These are phyloP conservation scores for Boletus albobrunnescens DNA, from an alignment of 1,284 basidiomycete genomes.

Conservation along the genomic window DNA sequence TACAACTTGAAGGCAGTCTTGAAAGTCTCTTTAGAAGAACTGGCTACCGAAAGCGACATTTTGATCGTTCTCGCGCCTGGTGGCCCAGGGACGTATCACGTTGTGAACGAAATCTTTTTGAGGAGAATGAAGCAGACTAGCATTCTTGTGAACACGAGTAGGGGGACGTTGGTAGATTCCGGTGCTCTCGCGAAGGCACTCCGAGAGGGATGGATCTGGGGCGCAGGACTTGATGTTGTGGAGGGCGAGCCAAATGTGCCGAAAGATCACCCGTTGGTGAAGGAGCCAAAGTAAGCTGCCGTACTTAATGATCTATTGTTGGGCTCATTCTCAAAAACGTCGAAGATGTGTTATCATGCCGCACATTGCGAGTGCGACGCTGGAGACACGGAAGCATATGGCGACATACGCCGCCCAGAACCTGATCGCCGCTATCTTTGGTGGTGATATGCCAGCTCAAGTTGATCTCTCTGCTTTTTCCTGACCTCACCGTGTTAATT, in stretches of 20 bases:
- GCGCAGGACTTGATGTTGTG: slow-evolving; percentile 90
- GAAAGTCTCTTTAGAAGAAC: slow-evolving; percentile 58
- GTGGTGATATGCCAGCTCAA: slow-evolving; percentile 52
- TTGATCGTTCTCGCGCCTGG: slow-evolving; percentile 84
- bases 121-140: slow-evolving; percentile 79
- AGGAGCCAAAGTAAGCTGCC: slow-evolving; percentile 61
- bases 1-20: slow-evolving; percentile 52
- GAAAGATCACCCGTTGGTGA: slow-evolving; percentile 75
- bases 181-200: slow-evolving; percentile 83
- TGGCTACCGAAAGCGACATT: slow-evolving; percentile 76
- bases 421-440: slow-evolving; percentile 52
- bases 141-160: slow-evolving; percentile 76
- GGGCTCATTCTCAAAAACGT: slow-evolving; percentile 5
- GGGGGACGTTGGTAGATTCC: slow-evolving; percentile 85
- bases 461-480: slow-evolving; percentile 39
- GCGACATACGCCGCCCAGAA: slow-evolving; percentile 69
- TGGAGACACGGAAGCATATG: slow-evolving; percentile 83
- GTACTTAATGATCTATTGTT: background rate
- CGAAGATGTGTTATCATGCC: slow-evolving; percentile 76
- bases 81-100: slow-evolving; percentile 65
- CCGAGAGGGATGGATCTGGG: slow-evolving; percentile 76
- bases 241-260: slow-evolving; percentile 85
- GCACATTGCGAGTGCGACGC: slow-evolving; percentile 87
- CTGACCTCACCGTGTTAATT: slow-evolving; percentile 32
- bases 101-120: slow-evolving; percentile 73